Percentiles rank a stretch among this genome's conserved stretches.
phyloP scores from a whole-genome alignment of 2,329 filamentous ascomycete genomes.

The Cytospora schulzeri region DNA sequence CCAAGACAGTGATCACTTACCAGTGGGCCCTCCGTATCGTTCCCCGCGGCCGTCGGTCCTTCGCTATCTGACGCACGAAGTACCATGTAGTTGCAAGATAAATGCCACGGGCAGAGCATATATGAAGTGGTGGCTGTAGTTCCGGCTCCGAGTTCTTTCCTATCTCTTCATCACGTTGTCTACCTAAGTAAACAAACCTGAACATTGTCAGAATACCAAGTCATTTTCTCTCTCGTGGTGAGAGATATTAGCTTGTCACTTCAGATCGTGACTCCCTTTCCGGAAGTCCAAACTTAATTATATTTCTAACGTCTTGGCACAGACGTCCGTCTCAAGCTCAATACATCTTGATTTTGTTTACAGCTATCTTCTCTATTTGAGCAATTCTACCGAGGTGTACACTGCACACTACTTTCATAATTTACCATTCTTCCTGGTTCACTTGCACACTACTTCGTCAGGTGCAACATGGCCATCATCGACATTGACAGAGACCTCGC shows the following conservation, averaged over 20 bases:
- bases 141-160: background rate
- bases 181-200: no score
- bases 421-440: no score
- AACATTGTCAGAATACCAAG: background rate
- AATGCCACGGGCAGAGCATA: slow-evolving; percentile 12
- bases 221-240: background rate
- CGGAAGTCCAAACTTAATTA: background rate
- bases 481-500: slow-evolving; percentile 73
- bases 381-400: background rate
- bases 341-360: background rate
- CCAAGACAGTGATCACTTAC: slow-evolving; percentile 6
- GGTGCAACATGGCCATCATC: slow-evolving; percentile 61
- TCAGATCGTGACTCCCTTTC: slow-evolving; percentile 6
- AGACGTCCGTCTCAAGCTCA: background rate
- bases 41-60: background rate
- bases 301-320: background rate
- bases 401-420: background rate
- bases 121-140: slow-evolving; percentile 4
- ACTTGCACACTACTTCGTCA: background rate
- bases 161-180: background rate
- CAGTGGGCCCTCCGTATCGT: slow-evolving; percentile 22
- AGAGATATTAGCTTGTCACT: background rate
- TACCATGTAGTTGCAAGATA: slow-evolving; percentile 5
- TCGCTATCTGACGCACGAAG: slow-evolving; percentile 22
- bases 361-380: background rate